Evolutionary conservation across 352 stramenopile species (phyloP), one percentile per base, ranked within the genome.

Genomic region (Lagenidium sp.): DNA sequence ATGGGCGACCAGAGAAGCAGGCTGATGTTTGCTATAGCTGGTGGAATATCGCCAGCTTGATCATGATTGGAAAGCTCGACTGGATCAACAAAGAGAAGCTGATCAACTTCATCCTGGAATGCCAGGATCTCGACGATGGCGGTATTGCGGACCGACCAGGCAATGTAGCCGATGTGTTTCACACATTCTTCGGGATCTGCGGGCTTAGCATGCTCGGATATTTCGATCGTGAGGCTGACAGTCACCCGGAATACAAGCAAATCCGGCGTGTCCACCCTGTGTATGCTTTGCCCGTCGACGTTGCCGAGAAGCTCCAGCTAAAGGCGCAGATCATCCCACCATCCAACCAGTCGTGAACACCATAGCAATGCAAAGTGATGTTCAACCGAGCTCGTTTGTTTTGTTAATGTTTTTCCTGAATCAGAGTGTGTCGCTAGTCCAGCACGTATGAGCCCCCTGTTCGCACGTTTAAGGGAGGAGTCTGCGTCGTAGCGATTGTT

Each of bases 1-100:
- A 99, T 59, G 97, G 97, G 6, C 71, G 96, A 29, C 96, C 96
- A 0, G 97, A 99, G 73, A 99, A 99, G 79, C 96, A 99, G 53
- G 93, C 96, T 0, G 97, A 99, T 65, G 95, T 99, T 34, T 99
- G 96, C 65, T 99, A 99, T 65, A 98, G 87, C 46, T 99, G 97
- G 96, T 99, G 97, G 97, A 98, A 98, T 65, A 85, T 99, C 32
- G 95, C 89, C 46, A 91, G 80, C 24, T 77, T 99, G 31, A 95
- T 89, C 26, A 98, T 99, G 59, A 83, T 98, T 60, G 64, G 77
- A 24, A 95, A 94, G 50, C 64, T 94, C 16, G 77, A 97, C 55
- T 99, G 91, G 87, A 98, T 99, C 55, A 94, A 90, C 62, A 82
- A 81, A 42, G 78, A 92, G 25, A 96, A 94, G 53, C 75, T 99